A percentile compares a stretch with the other conserved stretches of the same genome.
Evolutionary conservation across 2,329 filamentous ascomycete genomes (phyloP).

Genomic region (Beauveria scarabaeidicola): DNA sequence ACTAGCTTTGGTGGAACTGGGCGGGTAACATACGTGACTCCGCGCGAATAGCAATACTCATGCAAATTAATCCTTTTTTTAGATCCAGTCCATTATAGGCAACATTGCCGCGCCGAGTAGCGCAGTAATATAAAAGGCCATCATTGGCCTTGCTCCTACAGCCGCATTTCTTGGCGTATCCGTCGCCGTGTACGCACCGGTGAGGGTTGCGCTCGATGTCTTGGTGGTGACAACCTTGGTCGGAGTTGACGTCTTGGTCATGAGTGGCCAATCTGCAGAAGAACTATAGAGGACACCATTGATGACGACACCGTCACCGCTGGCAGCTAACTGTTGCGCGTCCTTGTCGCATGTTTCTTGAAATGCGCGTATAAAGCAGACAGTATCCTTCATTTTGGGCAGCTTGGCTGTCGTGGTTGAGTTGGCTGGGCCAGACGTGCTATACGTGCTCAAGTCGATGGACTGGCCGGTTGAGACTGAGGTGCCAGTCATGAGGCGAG

Average conservation of each 20-base stretch:
- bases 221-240: slow-evolving; percentile 16
- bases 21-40: no score
- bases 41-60: no score
- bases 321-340: slow-evolving; percentile 39
- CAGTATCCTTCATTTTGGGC: slow-evolving; percentile 38
- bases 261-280: slow-evolving; percentile 33
- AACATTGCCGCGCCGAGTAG: not conserved
- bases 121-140: not conserved
- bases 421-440: slow-evolving; percentile 48
- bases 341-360: slow-evolving; percentile 40
- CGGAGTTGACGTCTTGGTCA: slow-evolving; percentile 17
- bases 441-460: slow-evolving; percentile 43
- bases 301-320: slow-evolving; percentile 46
- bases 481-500: slow-evolving; percentile 47
- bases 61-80: not conserved
- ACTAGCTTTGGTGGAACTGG: no score
- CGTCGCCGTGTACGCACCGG: slow-evolving; percentile 29
- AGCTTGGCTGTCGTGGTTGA: slow-evolving; percentile 48
- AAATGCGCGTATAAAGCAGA: slow-evolving; percentile 52
- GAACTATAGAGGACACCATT: slow-evolving; percentile 48
- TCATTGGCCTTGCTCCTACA: not conserved
- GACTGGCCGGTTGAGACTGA: slow-evolving; percentile 47
- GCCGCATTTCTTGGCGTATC: slow-evolving; percentile 21
- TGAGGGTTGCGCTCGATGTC: slow-evolving; percentile 19
- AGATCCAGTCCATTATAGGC: slow-evolving; percentile 1